Evolutionary conservation across 164 flowering plant genomes (phyloP).

Genomic region (Euptelea pleiosperma): DNA sequence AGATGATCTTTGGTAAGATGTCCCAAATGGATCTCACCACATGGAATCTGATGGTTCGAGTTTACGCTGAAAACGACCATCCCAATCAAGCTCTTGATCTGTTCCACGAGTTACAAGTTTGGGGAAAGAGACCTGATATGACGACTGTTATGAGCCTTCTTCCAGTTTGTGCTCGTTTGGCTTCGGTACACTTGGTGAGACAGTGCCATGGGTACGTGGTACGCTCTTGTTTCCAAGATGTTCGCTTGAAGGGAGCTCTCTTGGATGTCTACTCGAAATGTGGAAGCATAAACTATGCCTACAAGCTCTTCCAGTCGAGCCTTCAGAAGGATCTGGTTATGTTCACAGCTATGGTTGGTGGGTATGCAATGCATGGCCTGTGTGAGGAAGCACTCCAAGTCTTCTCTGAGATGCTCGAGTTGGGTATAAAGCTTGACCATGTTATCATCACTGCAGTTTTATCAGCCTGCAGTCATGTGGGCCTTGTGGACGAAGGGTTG

Average conservation of each 20-base stretch:
- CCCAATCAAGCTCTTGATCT: conserved; percentile 44
- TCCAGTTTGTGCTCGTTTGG: conserved; percentile 57
- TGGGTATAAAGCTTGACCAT: conserved; percentile 61
- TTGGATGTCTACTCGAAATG: conserved; percentile 73
- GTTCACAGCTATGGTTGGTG: conserved; percentile 80
- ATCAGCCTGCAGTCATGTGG: conserved; percentile 82
- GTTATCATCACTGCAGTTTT: conserved; percentile 58
- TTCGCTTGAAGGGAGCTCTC: conserved; percentile 51
- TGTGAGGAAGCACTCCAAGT: conserved; percentile 59
- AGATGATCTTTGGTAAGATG: conserved; percentile 40
- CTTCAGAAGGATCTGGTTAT: conserved; percentile 60
- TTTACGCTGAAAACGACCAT: conserved; percentile 49
- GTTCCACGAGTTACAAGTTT: conserved; percentile 50
- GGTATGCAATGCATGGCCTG: conserved; percentile 82
- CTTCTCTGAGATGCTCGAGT: conserved; percentile 49
- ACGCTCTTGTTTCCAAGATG: conserved; percentile 48
- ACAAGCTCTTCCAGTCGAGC: conserved; percentile 45
- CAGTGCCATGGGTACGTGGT: conserved; percentile 69
- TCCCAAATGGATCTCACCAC: conserved; percentile 54
- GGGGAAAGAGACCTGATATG: conserved; percentile 61
- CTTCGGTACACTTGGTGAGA: conserved; percentile 49
- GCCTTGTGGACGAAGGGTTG: conserved; percentile 67
- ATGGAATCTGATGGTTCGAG: conserved; percentile 76
- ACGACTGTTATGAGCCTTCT: conserved; percentile 67
- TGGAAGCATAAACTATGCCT: conserved; percentile 52